These are phyloP conservation scores for Fistulifera solaris DNA, from an alignment of 108 stramenopile species.

Conservation along the genomic window DNA sequence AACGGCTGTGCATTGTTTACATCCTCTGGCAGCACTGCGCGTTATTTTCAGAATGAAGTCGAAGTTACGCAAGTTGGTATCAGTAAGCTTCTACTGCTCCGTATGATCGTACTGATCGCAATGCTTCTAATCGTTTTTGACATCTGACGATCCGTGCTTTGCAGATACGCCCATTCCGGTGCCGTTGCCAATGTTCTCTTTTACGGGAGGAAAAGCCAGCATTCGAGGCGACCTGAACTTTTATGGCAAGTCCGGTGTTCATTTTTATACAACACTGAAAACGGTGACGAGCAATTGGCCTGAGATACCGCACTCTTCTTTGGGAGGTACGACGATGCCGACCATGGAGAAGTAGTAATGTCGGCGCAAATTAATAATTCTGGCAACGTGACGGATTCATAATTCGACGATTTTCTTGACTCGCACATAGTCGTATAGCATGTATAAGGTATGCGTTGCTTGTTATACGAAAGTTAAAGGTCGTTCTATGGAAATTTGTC, in stretches of 20 bases:
- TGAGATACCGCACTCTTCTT: slow-evolving; percentile 21
- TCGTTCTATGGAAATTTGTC: too few relatives aligned
- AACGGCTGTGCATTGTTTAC: slow-evolving; percentile 93
- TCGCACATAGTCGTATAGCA: too few relatives aligned
- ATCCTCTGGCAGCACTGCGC: slow-evolving; percentile 73
- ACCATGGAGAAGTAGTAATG: slow-evolving; percentile 37
- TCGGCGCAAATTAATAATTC: too few relatives aligned
- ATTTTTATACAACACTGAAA: slow-evolving; percentile 92
- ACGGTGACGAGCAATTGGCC: slow-evolving; percentile 92
- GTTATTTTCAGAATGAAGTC: slow-evolving; percentile 83
- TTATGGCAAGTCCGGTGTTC: slow-evolving; percentile 82
- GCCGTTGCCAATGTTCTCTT: slow-evolving; percentile 90
- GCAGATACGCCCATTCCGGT: slow-evolving; percentile 88
- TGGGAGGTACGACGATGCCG: slow-evolving; percentile 76
- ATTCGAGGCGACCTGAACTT: slow-evolving; percentile 92
- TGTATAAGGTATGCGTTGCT: too few relatives aligned
- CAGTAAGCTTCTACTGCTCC: slow-evolving; percentile 7
- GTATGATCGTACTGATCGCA: slow-evolving; percentile 1
- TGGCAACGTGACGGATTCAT: too few relatives aligned
- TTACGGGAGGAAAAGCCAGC: slow-evolving; percentile 83
- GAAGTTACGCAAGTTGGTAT: slow-evolving; percentile 89
- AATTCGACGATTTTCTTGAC: too few relatives aligned
- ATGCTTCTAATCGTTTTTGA: slow-evolving; percentile 12
- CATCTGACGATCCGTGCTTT: slow-evolving; percentile 17
- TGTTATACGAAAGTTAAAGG: too few relatives aligned